phyloP scores from a whole-genome alignment of 2,329 filamentous ascomycete genomes.

The Metarhizium sp. region DNA sequence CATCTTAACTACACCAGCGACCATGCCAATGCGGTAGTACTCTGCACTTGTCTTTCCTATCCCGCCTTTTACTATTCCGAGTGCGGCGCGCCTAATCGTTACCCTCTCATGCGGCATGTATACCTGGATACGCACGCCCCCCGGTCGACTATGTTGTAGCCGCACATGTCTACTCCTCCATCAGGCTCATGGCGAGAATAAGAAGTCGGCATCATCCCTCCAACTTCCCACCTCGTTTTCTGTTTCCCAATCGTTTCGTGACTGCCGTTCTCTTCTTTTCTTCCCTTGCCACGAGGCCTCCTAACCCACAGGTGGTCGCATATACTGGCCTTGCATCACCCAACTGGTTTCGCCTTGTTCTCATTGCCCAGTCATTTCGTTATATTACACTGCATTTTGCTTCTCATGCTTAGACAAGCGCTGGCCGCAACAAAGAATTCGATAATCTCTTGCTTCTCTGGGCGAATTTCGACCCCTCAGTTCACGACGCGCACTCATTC shows the following conservation, averaged over 20 bases:
- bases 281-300: conserved; percentile 1
- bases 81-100: not conserved
- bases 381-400: not conserved
- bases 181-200: conserved; percentile 12
- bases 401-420: conserved; percentile 1
- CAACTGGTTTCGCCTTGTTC: not conserved
- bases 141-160: not conserved
- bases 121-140: not conserved
- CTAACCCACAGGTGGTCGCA: conserved; percentile 5
- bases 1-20: not conserved
- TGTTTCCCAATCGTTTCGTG: conserved; percentile 14
- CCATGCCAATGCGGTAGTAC: not conserved
- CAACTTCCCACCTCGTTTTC: conserved; percentile 15
- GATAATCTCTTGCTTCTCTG: conserved; percentile 5
- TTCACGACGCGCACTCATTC: not conserved
- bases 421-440: conserved; percentile 1
- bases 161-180: not conserved
- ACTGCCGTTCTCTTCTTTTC: conserved; percentile 4
- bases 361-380: not conserved
- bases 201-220: conserved; percentile 19
- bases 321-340: not conserved
- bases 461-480: not conserved
- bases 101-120: not conserved
- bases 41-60: not conserved
- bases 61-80: not conserved